Evolutionary conservation across 352 stramenopile species (phyloP).

Genomic region (Phytophthora boehmeriae): DNA sequence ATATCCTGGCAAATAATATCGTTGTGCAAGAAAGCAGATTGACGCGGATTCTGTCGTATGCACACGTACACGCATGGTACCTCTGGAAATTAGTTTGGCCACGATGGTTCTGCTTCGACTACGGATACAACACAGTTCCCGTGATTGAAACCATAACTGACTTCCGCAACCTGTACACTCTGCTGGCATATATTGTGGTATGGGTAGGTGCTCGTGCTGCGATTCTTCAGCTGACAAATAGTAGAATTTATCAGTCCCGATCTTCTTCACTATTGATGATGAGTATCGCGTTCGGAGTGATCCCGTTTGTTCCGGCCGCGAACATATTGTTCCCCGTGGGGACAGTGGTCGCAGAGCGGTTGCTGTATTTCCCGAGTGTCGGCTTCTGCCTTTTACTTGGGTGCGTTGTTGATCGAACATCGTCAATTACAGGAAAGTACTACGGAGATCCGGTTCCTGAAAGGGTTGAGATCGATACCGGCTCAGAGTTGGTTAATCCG

Average conservation of each 20-base stretch:
- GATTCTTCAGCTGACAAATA: conserved; percentile 14
- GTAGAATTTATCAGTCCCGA: conserved; percentile 12
- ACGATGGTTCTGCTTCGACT: conserved; percentile 89
- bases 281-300: conserved; percentile 70
- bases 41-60: conserved; percentile 73
- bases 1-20: conserved; percentile 89
- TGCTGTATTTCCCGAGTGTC: conserved; percentile 92
- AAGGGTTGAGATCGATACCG: neutral
- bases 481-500: neutral
- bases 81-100: conserved; percentile 91
- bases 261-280: conserved; percentile 47
- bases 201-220: conserved; percentile 23
- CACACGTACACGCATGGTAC: conserved; percentile 89
- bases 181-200: conserved; percentile 65
- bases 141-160: conserved; percentile 65
- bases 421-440: conserved; percentile 31
- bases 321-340: conserved; percentile 93
- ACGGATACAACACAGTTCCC: conserved; percentile 88
- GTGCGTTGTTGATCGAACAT: conserved; percentile 37
- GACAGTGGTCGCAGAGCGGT: conserved; percentile 89
- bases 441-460: neutral
- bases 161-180: conserved; percentile 60
- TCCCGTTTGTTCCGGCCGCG: conserved; percentile 91
- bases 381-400: conserved; percentile 77
- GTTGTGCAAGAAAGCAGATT: conserved; percentile 44